Conservation (phyloP, 2,329 filamentous ascomycete species). For the Fusarium sp. region DNA sequence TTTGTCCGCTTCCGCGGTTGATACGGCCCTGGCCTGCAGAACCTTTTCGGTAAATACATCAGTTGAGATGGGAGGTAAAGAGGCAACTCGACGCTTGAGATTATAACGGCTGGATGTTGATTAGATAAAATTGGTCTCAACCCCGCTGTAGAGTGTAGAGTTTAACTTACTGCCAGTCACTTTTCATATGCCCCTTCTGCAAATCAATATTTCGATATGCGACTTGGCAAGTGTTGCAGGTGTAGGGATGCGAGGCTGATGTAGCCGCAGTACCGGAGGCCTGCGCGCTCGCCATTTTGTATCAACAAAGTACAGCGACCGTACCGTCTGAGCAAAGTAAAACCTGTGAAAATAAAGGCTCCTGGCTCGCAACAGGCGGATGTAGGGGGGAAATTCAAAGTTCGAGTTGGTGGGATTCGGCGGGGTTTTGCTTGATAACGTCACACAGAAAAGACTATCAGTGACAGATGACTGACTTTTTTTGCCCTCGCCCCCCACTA, state of each 20-base stretch:
- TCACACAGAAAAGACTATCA: slow-evolving; percentile 42
- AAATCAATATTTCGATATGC: slow-evolving; percentile 94
- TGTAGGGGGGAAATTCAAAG: slow-evolving; percentile 35
- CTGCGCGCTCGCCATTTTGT: slow-evolving; percentile 57
- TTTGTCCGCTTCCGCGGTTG: slow-evolving; percentile 84
- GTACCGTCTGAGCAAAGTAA: background rate
- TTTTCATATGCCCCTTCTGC: slow-evolving; percentile 96
- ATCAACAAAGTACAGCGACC: background rate
- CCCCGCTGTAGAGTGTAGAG: no score
- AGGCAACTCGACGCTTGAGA: slow-evolving; percentile 91
- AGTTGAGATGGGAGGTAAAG: slow-evolving; percentile 87
- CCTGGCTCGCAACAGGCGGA: background rate
- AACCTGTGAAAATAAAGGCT: background rate
- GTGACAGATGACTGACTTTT: slow-evolving; percentile 39
- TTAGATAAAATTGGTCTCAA: slow-evolving; percentile 8
- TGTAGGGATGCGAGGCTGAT: slow-evolving; percentile 80
- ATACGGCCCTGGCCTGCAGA: slow-evolving; percentile 84
- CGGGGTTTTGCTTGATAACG: slow-evolving; percentile 44
- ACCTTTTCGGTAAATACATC: slow-evolving; percentile 97
- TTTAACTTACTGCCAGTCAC: slow-evolving; percentile 90
- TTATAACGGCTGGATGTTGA: slow-evolving; percentile 78
- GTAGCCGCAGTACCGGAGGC: slow-evolving; percentile 47
- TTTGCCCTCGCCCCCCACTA: slow-evolving; percentile 18
- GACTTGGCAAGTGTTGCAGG: slow-evolving; percentile 97
- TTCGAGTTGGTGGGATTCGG: slow-evolving; percentile 41